Evolutionary conservation across 306 rosid genomes (phyloP).

Genomic region (Casuarina glauca): DNA sequence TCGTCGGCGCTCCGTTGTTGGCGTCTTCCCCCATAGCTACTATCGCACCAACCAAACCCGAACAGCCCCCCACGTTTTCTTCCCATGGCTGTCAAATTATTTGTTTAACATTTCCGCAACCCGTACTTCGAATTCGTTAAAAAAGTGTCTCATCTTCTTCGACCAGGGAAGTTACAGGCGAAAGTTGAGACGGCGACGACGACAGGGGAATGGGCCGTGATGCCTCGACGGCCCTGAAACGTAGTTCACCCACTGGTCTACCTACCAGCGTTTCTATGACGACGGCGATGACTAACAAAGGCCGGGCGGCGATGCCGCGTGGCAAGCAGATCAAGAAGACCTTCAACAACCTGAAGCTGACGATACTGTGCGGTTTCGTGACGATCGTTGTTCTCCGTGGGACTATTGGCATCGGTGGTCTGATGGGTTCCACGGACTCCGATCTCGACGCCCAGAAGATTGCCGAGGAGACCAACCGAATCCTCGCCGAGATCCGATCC

Average conservation of each 20-base stretch:
- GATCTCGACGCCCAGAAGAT: constrained; percentile 69
- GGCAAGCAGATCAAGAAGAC: constrained; percentile 91
- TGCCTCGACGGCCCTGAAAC: not conserved
- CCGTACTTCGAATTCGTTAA: too few relatives aligned
- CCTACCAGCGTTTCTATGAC: constrained; percentile 27
- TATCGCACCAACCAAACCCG: not conserved
- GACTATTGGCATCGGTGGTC: constrained; percentile 80
- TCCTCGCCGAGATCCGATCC: constrained; percentile 95
- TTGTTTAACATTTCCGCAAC: too few relatives aligned
- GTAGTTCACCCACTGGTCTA: not conserved
- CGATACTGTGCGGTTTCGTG: constrained; percentile 89
- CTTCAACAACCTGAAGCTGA: constrained; percentile 87
- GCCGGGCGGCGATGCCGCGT: constrained; percentile 47
- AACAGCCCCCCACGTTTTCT: not conserved
- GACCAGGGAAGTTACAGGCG: not conserved
- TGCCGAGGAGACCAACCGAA: constrained; percentile 79
- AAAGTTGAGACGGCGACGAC: too few relatives aligned
- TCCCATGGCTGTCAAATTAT: not conserved
- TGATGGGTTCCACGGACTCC: constrained; percentile 53
- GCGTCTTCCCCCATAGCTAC: not conserved
- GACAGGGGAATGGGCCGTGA: not conserved
- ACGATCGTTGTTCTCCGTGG: constrained; percentile 97
- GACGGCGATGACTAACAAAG: constrained; percentile 27
- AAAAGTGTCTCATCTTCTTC: not conserved
- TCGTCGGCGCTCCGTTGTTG: not conserved